Percentiles rank a stretch among this genome's conserved stretches.
Evolutionary conservation across 2,329 filamentous ascomycete genomes (phyloP).

Genomic region (Rhynchosporium graminicola): DNA sequence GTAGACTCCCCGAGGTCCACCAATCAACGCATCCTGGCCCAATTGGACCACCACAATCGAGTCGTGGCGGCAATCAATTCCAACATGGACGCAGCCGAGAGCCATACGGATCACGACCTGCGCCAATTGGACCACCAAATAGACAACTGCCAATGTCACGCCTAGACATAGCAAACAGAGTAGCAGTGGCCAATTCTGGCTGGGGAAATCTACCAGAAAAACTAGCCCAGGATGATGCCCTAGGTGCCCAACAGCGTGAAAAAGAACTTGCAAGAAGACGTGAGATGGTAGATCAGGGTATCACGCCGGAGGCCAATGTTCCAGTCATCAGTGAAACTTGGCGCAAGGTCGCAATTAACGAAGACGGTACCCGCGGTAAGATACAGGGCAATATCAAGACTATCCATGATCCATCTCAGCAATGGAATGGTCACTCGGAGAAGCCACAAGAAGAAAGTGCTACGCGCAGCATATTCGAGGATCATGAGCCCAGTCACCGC

Average conservation of each 20-base stretch:
- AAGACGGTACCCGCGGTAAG: constrained; percentile 37
- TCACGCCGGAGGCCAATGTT: constrained; percentile 25
- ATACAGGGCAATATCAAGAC: constrained; percentile 30
- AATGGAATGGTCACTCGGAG: constrained; percentile 27
- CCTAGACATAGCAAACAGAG: constrained; percentile 24
- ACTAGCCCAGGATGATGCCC: constrained; percentile 34
- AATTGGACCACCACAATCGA: constrained; percentile 40
- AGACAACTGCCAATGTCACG: constrained; percentile 28
- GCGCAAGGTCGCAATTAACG: constrained; percentile 37
- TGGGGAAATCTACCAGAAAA: constrained; percentile 36
- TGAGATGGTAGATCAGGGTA: constrained; percentile 33
- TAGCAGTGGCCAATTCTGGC: constrained; percentile 29
- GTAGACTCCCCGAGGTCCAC: constrained; percentile 42
- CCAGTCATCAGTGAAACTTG: constrained; percentile 39
- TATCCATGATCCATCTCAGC: constrained; percentile 28
- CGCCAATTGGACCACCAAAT: constrained; percentile 40
- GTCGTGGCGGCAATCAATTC: constrained; percentile 35
- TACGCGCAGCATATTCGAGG: constrained; percentile 28
- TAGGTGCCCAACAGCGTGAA: constrained; percentile 30
- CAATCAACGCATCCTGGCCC: constrained; percentile 37
- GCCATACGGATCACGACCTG: constrained; percentile 35
- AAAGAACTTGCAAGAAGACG: constrained; percentile 32
- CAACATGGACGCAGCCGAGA: constrained; percentile 36
- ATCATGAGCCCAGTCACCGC: constrained; percentile 30
- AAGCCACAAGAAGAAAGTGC: constrained; percentile 10